Base-by-base conservation (phyloP, 2,329 filamentous ascomycete genomes). In the Penicillium paneum region DNA sequence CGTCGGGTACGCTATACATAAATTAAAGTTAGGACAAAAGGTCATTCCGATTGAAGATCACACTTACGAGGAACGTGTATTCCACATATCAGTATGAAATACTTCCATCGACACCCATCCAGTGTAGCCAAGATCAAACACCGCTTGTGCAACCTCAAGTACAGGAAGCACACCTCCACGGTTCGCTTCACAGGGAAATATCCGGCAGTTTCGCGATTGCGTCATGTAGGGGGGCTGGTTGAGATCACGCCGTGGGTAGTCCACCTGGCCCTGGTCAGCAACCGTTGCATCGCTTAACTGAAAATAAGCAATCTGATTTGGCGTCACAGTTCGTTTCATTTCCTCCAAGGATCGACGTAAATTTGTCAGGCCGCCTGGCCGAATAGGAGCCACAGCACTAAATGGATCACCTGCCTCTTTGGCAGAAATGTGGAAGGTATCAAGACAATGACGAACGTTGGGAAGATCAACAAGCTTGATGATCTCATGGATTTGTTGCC, bases 141-240 rank as follows among this genome's bases (percentile, higher is more conserved):
- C 32, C 6, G 21, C 11, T 36, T 41, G 8, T 0, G 15, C 39
- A 41, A 41, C 39, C 13, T 41, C 39, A 28, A 41, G 13, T 28
- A 21, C 24, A 28, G 39, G 39, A 26, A 41, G 39, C 0, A 41
- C 39, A 28, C 39, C 39, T 8, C 39, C 39, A 17, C 15, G 39
- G 6, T 41, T 24, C 13, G 21, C 24, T 41, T 41, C 39, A 15
- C 39, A 41, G 13, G 39, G 39, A 24, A 41, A 41, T 3, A 41
- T 41, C 39, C 39, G 24, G 13, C 39, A 41, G 15, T 41, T 41
- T 41, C 39, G 39, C 39, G 39, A 41, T 28, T 41, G 39, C 10
- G 39, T 41, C 39, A 41, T 41, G 13, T 41, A 28, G 2, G 39
- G 13, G 5, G 24, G 39, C 15, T 41, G 39, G 3, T 41, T 26